Percentiles rank a stretch among this genome's conserved stretches.
Conservation (phyloP, 2,329 filamentous ascomycete genomes). For the Nigrospora sphaerica region DNA sequence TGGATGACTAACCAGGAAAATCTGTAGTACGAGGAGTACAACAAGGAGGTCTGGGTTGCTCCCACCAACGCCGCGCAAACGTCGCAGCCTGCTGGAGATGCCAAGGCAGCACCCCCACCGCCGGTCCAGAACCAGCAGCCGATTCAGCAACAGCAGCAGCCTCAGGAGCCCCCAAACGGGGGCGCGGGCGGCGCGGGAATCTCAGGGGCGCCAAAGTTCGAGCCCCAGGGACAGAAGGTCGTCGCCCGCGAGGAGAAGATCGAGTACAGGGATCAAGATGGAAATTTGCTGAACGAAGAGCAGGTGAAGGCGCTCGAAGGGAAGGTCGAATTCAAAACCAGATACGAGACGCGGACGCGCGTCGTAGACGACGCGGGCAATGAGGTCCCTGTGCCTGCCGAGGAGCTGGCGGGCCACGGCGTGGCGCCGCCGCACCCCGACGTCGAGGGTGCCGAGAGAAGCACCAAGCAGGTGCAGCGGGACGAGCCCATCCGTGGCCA, state of each 20-base stretch:
- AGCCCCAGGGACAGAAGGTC: slow-evolving; percentile 38
- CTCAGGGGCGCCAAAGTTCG: slow-evolving; percentile 40
- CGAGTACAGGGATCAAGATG: slow-evolving; percentile 92
- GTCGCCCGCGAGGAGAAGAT: slow-evolving; percentile 67
- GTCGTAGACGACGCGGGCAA: slow-evolving; percentile 75
- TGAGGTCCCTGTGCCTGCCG: slow-evolving; percentile 50
- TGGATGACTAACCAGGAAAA: no score
- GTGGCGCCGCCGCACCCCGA: slow-evolving; percentile 55
- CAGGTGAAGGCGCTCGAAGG: slow-evolving; percentile 80
- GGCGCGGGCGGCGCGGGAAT: slow-evolving; percentile 18
- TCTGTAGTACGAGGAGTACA: slow-evolving; percentile 42
- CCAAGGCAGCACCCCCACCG: slow-evolving; percentile 11
- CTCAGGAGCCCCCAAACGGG: slow-evolving; percentile 10
- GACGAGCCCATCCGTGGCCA: slow-evolving; percentile 28
- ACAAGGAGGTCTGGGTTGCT: slow-evolving; percentile 6
- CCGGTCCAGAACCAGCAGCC: slow-evolving; percentile 6
- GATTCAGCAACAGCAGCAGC: slow-evolving; percentile 8
- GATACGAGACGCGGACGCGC: slow-evolving; percentile 89
- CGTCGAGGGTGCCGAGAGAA: slow-evolving; percentile 52
- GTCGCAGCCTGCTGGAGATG: slow-evolving; percentile 12
- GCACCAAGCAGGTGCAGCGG: slow-evolving; percentile 37
- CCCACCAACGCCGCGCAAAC: slow-evolving; percentile 14
- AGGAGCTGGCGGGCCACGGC: slow-evolving; percentile 28
- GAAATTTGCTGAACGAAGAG: slow-evolving; percentile 78
- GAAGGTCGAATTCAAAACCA: slow-evolving; percentile 92